Percentiles rank a stretch among this genome's conserved stretches.
Evolutionary conservation across 805 yeast species (phyloP).

Genomic region (Suhomyces canberraensis): DNA sequence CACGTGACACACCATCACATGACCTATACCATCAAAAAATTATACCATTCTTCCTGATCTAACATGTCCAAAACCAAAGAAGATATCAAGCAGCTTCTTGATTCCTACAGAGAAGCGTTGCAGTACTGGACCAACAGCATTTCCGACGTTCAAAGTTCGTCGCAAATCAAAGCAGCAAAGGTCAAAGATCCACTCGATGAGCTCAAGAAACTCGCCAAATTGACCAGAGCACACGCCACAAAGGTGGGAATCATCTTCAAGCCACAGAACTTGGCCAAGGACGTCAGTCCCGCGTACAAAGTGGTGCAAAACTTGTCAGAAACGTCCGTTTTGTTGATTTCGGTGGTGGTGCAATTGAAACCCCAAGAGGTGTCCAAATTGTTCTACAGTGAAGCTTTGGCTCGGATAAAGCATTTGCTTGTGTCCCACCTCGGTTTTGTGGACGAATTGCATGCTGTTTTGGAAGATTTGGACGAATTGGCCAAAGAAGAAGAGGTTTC

Average conservation of each 20-base stretch:
- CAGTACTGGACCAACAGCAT: constrained; percentile 22
- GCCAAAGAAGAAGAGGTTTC: constrained; percentile 10
- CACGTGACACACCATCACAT: no score
- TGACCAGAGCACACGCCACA: constrained; percentile 73
- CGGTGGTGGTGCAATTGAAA: constrained; percentile 37
- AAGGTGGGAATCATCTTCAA: constrained; percentile 70
- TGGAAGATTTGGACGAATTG: constrained; percentile 12
- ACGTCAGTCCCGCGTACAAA: constrained; percentile 41
- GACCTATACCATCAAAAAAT: no score
- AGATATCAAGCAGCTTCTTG: constrained; percentile 22
- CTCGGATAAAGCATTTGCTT: constrained; percentile 17
- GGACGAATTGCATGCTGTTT: constrained; percentile 24
- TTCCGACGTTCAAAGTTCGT: constrained; percentile 5
- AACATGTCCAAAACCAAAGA: constrained; percentile 10
- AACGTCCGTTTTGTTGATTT: constrained; percentile 42
- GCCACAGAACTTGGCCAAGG: constrained; percentile 45
- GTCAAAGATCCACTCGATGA: constrained; percentile 53
- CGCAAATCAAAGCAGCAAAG: constrained; percentile 23
- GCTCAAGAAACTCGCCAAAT: constrained; percentile 52
- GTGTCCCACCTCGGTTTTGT: constrained; percentile 18
- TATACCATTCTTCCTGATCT: no score
- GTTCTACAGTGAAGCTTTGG: constrained; percentile 32
- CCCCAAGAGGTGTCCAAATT: constrained; percentile 33
- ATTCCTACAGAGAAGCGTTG: constrained; percentile 30
- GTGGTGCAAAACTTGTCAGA: constrained; percentile 47